Conservation (phyloP, 495 filamentous ascomycete species). For the Neurospora intermedia region DNA sequence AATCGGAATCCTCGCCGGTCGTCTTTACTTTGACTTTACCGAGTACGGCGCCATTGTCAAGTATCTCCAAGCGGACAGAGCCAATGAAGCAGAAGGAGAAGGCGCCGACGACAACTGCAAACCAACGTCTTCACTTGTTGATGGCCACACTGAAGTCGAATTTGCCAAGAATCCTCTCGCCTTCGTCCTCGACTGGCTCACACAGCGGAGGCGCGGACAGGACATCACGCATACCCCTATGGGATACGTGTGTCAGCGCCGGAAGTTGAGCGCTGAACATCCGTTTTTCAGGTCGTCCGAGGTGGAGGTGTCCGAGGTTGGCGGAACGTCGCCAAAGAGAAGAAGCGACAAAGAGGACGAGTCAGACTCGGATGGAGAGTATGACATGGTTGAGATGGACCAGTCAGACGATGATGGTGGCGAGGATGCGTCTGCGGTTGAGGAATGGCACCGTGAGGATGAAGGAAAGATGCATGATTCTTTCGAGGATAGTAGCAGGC, state of each 20-base stretch:
- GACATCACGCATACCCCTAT: slow-evolving; percentile 45
- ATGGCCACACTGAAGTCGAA: background rate
- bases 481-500: background rate
- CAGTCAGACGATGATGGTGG: background rate
- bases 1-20: slow-evolving; percentile 44
- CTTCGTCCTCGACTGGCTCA: slow-evolving; percentile 44
- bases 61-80: background rate
- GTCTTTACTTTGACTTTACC: slow-evolving; percentile 41
- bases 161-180: slow-evolving; percentile 21
- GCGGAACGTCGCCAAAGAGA: background rate
- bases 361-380: background rate
- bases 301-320: background rate
- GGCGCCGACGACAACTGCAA: background rate
- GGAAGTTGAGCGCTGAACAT: background rate
- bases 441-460: background rate
- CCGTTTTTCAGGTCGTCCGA: background rate
- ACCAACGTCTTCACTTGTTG: background rate
- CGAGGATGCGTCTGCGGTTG: background rate
- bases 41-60: slow-evolving; percentile 19
- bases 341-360: background rate
- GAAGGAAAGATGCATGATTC: background rate
- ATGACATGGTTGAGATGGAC: background rate
- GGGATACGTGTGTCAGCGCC: slow-evolving; percentile 35
- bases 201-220: slow-evolving; percentile 38
- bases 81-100: background rate